phyloP scores from a whole-genome alignment of 768 basidiomycete species.

The Clavulina sp. region DNA sequence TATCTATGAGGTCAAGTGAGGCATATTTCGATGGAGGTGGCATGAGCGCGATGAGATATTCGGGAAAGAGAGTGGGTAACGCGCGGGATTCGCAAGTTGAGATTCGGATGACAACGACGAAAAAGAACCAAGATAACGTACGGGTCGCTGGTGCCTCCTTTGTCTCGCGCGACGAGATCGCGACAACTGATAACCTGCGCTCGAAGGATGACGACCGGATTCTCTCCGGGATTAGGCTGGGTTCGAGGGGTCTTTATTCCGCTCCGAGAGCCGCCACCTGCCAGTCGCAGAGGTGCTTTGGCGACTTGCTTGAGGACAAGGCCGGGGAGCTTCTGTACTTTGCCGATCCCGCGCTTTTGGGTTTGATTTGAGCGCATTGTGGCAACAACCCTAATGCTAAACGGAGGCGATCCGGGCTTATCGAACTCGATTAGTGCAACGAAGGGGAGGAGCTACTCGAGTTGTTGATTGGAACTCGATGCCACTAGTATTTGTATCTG shows the following conservation, averaged over 20 bases:
- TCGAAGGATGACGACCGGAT: conserved; percentile 45
- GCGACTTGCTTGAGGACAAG: background rate
- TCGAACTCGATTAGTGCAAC: too few relatives aligned
- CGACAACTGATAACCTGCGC: conserved; percentile 51
- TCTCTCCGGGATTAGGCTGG: conserved; percentile 30
- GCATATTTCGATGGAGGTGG: background rate
- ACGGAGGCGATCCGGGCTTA: too few relatives aligned
- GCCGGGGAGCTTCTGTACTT: background rate
- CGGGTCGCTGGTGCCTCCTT: conserved; percentile 60
- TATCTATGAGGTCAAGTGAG: conserved; percentile 28
- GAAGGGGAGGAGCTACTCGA: too few relatives aligned
- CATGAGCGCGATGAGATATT: background rate
- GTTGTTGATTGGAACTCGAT: too few relatives aligned
- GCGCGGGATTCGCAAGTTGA: background rate
- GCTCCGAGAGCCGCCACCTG: background rate
- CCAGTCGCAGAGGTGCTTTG: background rate
- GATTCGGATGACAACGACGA: background rate
- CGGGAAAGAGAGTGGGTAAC: background rate
- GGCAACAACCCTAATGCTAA: too few relatives aligned
- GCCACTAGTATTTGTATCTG: too few relatives aligned
- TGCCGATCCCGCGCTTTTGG: too few relatives aligned
- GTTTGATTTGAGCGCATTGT: too few relatives aligned
- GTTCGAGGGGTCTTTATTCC: background rate
- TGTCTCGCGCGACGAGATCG: conserved; percentile 44
- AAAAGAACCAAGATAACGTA: conserved; percentile 24